Evolutionary conservation across 2,329 filamentous ascomycete genomes (phyloP), one percentile per base, ranked within the genome.

Genomic region (Xenoacremonium recifei): DNA sequence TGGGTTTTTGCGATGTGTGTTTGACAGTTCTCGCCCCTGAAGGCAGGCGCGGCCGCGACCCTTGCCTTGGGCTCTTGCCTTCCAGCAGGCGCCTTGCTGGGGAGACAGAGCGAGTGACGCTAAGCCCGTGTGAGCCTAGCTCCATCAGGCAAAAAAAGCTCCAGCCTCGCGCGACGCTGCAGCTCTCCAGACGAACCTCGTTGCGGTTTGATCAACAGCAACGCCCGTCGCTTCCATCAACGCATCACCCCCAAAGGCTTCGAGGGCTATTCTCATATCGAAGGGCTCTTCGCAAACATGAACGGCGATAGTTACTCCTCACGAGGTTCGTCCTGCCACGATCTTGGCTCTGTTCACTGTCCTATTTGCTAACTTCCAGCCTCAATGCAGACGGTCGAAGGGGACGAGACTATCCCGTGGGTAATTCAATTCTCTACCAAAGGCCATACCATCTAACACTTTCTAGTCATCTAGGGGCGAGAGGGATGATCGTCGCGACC

Each of bases 291-390:
- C 48, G 35, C 35, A 42, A 80, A 47, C 46, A 93, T 93, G 88
- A 92, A 92, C 85, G 87, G 87, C 63, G 87, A 92, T 66, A 85
- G 76, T 66, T 92, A 91, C 68, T 82, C 82, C 62, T 82, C 85
- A 57, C 80, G 87, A 80, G 87, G 87, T 88, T 73, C 66, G 72
- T 62, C 54, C 20, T 20, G 21, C 23, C 11, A n/a, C 19, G 25
- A 21, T 37, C 20, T 32, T 16, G 16, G 35, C 42, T 45, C 23
- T 49, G 40, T 31, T 43, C 41, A 50, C 52, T 50, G 54, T 53
- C 42, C 59, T 6, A 64, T 66, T 64, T 57, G 51, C 49, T 58
- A 57, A 55, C 52, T 44, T 31, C 40, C 35, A 19, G 21, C 21
- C 31, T 43, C 38, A 35, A 45, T 39, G 36, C 49, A 66, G 74